phyloP scores from a whole-genome alignment of 192 early-diverging fungal genomes.

The Helicostylum pulchrum region DNA sequence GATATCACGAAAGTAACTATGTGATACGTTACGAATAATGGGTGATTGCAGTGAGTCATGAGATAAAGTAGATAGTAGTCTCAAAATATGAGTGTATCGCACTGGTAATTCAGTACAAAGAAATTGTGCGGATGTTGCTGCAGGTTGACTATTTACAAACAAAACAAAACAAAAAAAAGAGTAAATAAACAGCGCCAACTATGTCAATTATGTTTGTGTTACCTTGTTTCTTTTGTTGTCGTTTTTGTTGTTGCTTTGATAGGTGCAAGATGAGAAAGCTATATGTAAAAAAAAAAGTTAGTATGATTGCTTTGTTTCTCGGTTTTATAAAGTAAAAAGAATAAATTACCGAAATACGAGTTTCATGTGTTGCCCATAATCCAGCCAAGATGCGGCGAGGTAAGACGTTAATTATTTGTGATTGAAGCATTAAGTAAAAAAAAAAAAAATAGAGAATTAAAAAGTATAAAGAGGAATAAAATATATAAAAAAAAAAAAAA shows the following conservation, averaged over 20 bases:
- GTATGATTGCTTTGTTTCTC: neutral
- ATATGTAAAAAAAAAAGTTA: slow-evolving; percentile 12
- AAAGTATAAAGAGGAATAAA: neutral
- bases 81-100: slow-evolving; percentile 30
- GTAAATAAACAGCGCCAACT: neutral
- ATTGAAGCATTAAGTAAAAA: slow-evolving; percentile 16
- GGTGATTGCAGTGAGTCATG: slow-evolving; percentile 17
- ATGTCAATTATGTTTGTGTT: too few species aligned
- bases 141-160: slow-evolving; percentile 1
- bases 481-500: slow-evolving; percentile 8
- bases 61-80: slow-evolving; percentile 17
- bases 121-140: slow-evolving; percentile 18
- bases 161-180: neutral
- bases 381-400: slow-evolving; percentile 16
- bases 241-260: too few species aligned
- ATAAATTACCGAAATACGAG: slow-evolving; percentile 28
- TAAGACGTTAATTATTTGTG: slow-evolving; percentile 25
- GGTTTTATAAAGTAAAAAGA: too few species aligned
- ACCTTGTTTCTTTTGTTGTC: too few species aligned
- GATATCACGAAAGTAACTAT: slow-evolving; percentile 26
- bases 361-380: slow-evolving; percentile 31
- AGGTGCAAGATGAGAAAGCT: slow-evolving; percentile 13
- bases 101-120: slow-evolving; percentile 30
- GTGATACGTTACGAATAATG: slow-evolving; percentile 20
- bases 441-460: slow-evolving; percentile 16